Evolutionary conservation across 148 eudicot genomes (phyloP).

Genomic region (Cornus controversa): DNA sequence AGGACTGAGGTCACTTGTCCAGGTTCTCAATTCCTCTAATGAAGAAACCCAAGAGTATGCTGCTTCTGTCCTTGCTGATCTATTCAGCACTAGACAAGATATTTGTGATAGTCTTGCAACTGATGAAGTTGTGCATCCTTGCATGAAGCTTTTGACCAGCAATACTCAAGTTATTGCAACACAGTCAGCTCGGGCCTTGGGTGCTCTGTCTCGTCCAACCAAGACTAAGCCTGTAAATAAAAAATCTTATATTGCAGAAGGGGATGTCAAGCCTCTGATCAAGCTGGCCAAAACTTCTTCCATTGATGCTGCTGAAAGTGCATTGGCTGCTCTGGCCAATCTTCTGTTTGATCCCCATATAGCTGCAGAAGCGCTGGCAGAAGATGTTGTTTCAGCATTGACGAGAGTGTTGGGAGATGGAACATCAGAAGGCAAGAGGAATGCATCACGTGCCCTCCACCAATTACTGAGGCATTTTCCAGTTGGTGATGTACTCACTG

Average conservation of each 20-base stretch:
- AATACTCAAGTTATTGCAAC: conserved; percentile 70
- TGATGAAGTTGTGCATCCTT: conserved; percentile 69
- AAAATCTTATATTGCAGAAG: conserved; percentile 64
- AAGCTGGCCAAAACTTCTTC: conserved; percentile 78
- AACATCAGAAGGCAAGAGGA: conserved; percentile 68
- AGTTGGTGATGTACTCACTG: conserved; percentile 58
- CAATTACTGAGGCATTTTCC: conserved; percentile 68
- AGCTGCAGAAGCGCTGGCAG: conserved; percentile 73
- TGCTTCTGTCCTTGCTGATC: conserved; percentile 79
- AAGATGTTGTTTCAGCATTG: conserved; percentile 76
- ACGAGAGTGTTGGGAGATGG: conserved; percentile 68
- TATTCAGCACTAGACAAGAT: conserved; percentile 67
- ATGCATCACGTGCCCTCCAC: conserved; percentile 65
- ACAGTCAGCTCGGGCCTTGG: conserved; percentile 79
- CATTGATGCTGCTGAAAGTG: conserved; percentile 70
- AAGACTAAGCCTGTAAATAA: conserved; percentile 46
- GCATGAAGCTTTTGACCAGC: conserved; percentile 80
- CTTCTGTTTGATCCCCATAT: conserved; percentile 62
- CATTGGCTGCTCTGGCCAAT: conserved; percentile 81
- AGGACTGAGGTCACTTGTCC: conserved; percentile 70
- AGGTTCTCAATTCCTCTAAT: conserved; percentile 60
- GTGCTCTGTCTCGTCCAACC: conserved; percentile 67
- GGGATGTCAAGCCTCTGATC: conserved; percentile 71
- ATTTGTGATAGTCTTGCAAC: conserved; percentile 73
- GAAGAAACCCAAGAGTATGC: conserved; percentile 72